A percentile compares a stretch with the other conserved stretches of the same genome.
Evolutionary conservation across 257 asterid species (phyloP).

Genomic region (Nemophila menziesii): DNA sequence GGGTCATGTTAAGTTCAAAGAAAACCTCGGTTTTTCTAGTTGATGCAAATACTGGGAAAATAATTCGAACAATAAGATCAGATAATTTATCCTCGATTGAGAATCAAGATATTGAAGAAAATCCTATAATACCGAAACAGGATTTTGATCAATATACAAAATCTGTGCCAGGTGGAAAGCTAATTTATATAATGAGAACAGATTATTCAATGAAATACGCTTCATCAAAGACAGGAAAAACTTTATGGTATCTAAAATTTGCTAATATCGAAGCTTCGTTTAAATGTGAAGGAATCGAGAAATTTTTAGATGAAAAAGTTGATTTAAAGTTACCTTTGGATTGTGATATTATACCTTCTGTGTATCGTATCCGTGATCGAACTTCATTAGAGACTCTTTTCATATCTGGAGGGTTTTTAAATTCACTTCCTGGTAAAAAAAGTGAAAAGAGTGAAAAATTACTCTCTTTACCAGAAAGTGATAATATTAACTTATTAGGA

Average conservation of each 20-base stretch:
- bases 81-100: conserved; percentile 38
- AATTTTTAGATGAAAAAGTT: conserved; percentile 27
- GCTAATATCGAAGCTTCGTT: conserved; percentile 72
- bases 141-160: conserved; percentile 39
- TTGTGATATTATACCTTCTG: conserved; percentile 43
- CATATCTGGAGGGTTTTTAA: conserved; percentile 21
- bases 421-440: conserved; percentile 48
- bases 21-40: conserved; percentile 59
- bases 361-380: conserved; percentile 50
- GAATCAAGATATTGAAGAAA: conserved; percentile 24
- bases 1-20: conserved; percentile 72
- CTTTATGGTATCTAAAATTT: conserved; percentile 64
- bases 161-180: conserved; percentile 27
- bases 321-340: conserved; percentile 25
- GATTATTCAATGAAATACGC: conserved; percentile 62
- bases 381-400: conserved; percentile 43
- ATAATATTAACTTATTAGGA: conserved; percentile 12
- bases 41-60: conserved; percentile 65
- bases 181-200: conserved; percentile 67
- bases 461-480: conserved; percentile 44
- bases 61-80: conserved; percentile 39
- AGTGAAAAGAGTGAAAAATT: too few relatives aligned
- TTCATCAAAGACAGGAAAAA: conserved; percentile 53
- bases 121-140: conserved; percentile 33
- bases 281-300: conserved; percentile 44